phyloP scores from a whole-genome alignment of 345 rosid species.

The Pistacia atlantica region DNA sequence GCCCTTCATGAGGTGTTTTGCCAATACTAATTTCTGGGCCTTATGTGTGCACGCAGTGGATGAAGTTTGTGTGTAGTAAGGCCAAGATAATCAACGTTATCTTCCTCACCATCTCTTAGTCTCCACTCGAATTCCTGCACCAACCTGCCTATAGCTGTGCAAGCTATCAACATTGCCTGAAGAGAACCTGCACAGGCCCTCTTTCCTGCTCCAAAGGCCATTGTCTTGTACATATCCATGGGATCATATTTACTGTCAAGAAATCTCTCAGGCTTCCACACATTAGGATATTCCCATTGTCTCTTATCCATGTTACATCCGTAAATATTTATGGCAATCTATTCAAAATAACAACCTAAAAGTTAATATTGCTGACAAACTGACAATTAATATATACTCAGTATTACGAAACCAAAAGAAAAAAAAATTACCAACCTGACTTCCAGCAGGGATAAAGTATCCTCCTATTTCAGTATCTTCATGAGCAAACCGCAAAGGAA shows the following conservation, averaged over 20 bases:
- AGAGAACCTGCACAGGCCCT: conserved; percentile 80
- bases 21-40: conserved; percentile 40
- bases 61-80: conserved; percentile 74
- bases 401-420: background rate
- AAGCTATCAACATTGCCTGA: conserved; percentile 61
- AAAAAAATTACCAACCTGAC: conserved; percentile 43
- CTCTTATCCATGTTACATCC: conserved; percentile 92
- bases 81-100: conserved; percentile 61
- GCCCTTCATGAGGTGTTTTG: background rate
- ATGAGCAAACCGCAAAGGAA: conserved; percentile 74
- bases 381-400: conserved; percentile 14
- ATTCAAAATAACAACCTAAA: background rate
- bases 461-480: conserved; percentile 85
- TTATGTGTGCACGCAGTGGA: conserved; percentile 61
- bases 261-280: conserved; percentile 83
- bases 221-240: conserved; percentile 69
- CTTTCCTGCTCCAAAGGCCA: conserved; percentile 93
- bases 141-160: conserved; percentile 65
- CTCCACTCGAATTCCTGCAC: conserved; percentile 85
- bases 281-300: conserved; percentile 66
- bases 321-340: conserved; percentile 86
- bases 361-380: conserved; percentile 45
- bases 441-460: conserved; percentile 67
- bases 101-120: conserved; percentile 64
- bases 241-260: conserved; percentile 52